Evolutionary conservation across 1,139 yeast genomes (phyloP).

Genomic region (Suhomyces coccinellae): DNA sequence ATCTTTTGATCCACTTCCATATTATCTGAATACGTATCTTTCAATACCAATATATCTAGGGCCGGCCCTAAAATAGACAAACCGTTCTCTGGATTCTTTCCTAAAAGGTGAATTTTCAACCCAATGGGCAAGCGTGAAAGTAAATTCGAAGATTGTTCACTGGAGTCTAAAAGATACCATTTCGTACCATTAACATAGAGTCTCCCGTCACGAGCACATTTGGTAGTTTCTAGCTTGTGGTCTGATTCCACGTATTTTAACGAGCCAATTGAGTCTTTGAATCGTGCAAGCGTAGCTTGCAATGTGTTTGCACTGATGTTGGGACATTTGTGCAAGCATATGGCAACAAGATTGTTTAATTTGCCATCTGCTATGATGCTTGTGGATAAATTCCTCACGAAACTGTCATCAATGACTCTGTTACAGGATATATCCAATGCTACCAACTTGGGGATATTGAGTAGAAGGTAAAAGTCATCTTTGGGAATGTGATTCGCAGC

Average conservation of each 20-base stretch:
- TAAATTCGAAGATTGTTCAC: constrained; percentile 8
- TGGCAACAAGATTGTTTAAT: constrained; percentile 23
- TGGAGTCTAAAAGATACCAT: constrained; percentile 23
- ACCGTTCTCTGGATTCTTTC: background rate
- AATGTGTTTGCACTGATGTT: constrained; percentile 25
- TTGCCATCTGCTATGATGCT: constrained; percentile 26
- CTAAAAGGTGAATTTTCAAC: constrained; percentile 25
- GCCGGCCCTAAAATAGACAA: constrained; percentile 5
- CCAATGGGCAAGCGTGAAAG: constrained; percentile 29
- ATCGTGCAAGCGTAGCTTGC: constrained; percentile 17
- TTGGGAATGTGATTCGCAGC: constrained; percentile 14
- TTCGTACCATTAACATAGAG: constrained; percentile 21
- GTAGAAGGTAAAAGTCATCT: constrained; percentile 29
- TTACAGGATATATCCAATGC: constrained; percentile 37
- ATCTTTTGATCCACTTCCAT: constrained; percentile 4
- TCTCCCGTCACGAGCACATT: constrained; percentile 7
- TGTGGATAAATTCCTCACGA: constrained; percentile 26
- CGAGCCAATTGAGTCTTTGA: constrained; percentile 13
- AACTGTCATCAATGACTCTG: constrained; percentile 32
- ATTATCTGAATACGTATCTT: constrained; percentile 1
- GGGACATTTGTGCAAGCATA: constrained; percentile 30
- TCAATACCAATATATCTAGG: constrained; percentile 26
- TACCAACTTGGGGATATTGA: constrained; percentile 31
- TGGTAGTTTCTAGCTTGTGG: constrained; percentile 11
- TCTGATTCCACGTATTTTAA: constrained; percentile 32